These are phyloP conservation scores for Xerophyta viscosa DNA, from an alignment of 106 monocot species.

Conservation along the genomic window DNA sequence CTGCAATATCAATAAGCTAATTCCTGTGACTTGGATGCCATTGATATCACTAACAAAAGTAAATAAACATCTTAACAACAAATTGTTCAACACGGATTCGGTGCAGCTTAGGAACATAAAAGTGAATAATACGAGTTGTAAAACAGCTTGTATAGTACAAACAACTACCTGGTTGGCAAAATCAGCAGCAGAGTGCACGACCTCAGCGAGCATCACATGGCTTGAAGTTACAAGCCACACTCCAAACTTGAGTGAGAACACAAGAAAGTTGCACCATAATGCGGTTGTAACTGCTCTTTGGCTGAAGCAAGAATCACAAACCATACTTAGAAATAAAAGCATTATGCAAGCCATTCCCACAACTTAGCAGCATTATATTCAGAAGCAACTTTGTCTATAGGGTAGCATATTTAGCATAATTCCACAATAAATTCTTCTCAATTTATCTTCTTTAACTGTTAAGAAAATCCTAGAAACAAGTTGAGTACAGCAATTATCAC, in stretches of 20 bases:
- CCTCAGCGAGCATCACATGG: conserved; percentile 99
- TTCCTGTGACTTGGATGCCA: not conserved
- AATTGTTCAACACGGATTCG: no score
- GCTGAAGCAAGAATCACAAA: conserved; percentile 35
- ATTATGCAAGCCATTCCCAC: no score
- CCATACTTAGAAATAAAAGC: not conserved
- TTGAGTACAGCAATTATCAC: no score
- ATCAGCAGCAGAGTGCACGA: conserved; percentile 89
- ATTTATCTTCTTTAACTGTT: no score
- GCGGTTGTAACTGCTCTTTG: conserved; percentile 96
- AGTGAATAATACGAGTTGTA: no score
- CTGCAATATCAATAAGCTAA: conserved; percentile 26
- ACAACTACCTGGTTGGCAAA: conserved; percentile 91
- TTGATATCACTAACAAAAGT: not conserved
- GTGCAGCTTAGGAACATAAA: no score
- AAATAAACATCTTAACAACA: no score
- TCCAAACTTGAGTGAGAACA: conserved; percentile 97
- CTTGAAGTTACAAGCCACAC: conserved; percentile 88
- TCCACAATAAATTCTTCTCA: no score
- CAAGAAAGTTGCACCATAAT: conserved; percentile 96
- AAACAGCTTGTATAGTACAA: not conserved
- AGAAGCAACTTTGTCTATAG: no score
- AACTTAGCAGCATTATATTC: no score
- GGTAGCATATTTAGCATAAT: no score
- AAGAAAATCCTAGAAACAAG: no score